Evolutionary conservation across 23 red algal species (phyloP), one percentile per base, ranked within the genome.

Genomic region (Gracilariopsis chorda): DNA sequence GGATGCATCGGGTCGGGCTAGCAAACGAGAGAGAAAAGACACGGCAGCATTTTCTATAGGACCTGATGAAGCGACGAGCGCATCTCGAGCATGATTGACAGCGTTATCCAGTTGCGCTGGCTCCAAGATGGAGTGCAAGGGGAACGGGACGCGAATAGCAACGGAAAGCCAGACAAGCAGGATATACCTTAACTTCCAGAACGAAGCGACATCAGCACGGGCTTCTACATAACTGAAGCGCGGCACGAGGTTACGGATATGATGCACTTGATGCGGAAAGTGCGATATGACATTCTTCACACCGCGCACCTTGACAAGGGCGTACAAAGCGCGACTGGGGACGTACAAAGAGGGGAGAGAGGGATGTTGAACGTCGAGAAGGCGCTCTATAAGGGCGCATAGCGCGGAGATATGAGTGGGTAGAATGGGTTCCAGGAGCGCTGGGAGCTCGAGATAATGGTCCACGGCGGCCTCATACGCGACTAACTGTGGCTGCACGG

Each of bases 271-370:
- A 37, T 86, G 75, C 27, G 94, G 94, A 55, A 96, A 83, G 46
- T 65, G 78, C 17, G 41, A 47, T 13, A 51, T 46, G 33, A 91
- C 45, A 63, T 46, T 52, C 70, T 96, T 96, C 58, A 63, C 39
- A 64, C 94, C 87, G 35, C 94, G 94, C 10, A 96, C 94, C 45
- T 90, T 96, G 25, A 76, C 48, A 9, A 91, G 73, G 4, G 84
- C 48, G 83, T 95, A 95, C 2, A 95, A 48, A 14, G 84, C 73
- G 33, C 80, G 75, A 53, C 79, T 79, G 25, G 90, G 90, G 21
- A 67, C 48, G 14, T 32, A 47, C 42, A 61, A 41, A 20, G 70
- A 34, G 0, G 67, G 79, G 0, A 71, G 59, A 37, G 34, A 36
- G 47, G 33, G 46, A 39, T 47, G 85, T 43, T 60, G 48, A 59